A percentile compares a stretch with the other conserved stretches of the same genome.
phyloP scores from a whole-genome alignment of 176 grass and related monocot species.

The Phragmites australis region DNA sequence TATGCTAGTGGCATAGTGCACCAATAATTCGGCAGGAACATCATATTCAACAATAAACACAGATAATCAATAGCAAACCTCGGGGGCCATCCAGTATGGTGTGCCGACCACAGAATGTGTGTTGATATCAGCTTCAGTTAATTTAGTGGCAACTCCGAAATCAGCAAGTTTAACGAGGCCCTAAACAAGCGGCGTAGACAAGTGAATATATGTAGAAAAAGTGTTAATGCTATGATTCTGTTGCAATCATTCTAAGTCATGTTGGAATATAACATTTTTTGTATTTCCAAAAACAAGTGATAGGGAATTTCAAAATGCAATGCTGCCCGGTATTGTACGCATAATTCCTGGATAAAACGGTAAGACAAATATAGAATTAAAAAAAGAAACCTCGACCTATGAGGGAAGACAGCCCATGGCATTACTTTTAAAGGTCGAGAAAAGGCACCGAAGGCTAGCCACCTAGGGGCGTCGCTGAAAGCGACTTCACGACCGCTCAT shows the following conservation, averaged over 20 bases:
- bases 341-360: neutral
- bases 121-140: conserved; percentile 98
- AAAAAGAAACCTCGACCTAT: too few relatives aligned
- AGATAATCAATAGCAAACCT: conserved; percentile 53
- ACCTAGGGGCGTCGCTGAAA: too few relatives aligned
- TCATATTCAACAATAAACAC: neutral
- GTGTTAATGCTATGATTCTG: neutral
- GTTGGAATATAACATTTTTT: neutral
- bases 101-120: conserved; percentile 99
- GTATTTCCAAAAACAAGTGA: conserved; percentile 9
- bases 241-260: neutral
- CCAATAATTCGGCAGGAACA: conserved; percentile 25
- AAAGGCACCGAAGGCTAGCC: too few relatives aligned
- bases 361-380: neutral
- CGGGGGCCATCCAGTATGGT: conserved; percentile 99
- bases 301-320: neutral
- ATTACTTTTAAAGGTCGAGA: too few relatives aligned
- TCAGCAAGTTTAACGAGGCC: conserved; percentile 99
- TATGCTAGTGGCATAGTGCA: conserved; percentile 10
- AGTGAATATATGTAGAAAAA: conserved; percentile 18
- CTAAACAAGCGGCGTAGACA: conserved; percentile 46
- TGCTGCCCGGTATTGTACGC: neutral
- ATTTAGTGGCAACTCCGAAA: conserved; percentile 97
- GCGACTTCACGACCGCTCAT: too few relatives aligned
- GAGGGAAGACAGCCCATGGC: too few relatives aligned